Conservation (phyloP, 2,329 filamentous ascomycete genomes). For the Arthroderma sp. region DNA sequence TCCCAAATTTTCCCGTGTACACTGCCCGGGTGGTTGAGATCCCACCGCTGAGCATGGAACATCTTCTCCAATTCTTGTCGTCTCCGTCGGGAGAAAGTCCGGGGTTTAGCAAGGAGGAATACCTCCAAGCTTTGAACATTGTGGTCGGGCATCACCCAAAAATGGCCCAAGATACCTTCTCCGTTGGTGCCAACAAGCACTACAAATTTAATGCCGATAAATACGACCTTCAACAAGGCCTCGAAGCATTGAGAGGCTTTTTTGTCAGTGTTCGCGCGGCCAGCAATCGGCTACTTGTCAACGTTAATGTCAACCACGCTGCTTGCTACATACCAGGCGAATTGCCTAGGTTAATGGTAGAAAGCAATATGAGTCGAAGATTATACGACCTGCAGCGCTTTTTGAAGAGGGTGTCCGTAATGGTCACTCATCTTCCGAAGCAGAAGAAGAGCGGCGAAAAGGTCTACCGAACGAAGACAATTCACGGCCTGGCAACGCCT, state of each 20-base stretch:
- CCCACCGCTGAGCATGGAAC: conserved; percentile 21
- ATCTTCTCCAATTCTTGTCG: conserved; percentile 34
- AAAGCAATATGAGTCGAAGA: conserved; percentile 9
- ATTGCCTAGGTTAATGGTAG: conserved; percentile 25
- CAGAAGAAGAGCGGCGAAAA: conserved; percentile 22
- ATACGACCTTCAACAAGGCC: conserved; percentile 34
- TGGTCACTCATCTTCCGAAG: conserved; percentile 26
- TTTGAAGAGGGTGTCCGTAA: conserved; percentile 30
- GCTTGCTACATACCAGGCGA: conserved; percentile 42
- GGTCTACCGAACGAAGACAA: conserved; percentile 32
- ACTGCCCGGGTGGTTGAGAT: conserved; percentile 23
- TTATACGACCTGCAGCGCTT: conserved; percentile 17
- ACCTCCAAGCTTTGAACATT: conserved; percentile 47
- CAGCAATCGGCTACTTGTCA: conserved; percentile 45
- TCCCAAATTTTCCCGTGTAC: conserved; percentile 21
- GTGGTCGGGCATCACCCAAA: conserved; percentile 39
- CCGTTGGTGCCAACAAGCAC: conserved; percentile 41
- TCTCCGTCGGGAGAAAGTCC: conserved; percentile 21
- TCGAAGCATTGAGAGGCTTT: conserved; percentile 48
- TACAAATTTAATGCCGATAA: conserved; percentile 29
- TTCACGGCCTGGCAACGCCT: conserved; percentile 32
- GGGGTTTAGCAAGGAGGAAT: conserved; percentile 35
- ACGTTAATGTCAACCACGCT: conserved; percentile 48
- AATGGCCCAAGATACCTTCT: conserved; percentile 26
- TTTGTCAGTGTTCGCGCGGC: conserved; percentile 49